A percentile compares a stretch with the other conserved stretches of the same genome.
Conservation (phyloP, 441 rosid genomes). For the Adansonia madagascariensis region DNA sequence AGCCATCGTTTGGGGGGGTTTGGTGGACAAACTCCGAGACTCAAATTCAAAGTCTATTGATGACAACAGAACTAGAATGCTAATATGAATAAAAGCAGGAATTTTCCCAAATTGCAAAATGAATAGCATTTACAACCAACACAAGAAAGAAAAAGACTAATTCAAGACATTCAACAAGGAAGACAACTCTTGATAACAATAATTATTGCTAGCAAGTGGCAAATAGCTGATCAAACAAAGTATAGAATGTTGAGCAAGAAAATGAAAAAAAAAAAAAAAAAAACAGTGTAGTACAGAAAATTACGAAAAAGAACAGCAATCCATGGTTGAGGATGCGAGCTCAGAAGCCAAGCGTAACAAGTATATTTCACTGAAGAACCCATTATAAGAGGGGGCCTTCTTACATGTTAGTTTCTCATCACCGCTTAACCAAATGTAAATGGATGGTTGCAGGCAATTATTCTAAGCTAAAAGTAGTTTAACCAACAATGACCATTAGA, state of each 20-base stretch:
- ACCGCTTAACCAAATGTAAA: conserved; percentile 1
- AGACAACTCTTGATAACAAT: not conserved
- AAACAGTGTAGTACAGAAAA: not conserved
- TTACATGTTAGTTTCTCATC: conserved; percentile 34
- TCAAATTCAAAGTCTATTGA: not conserved
- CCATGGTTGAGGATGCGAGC: conserved; percentile 26
- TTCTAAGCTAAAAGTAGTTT: not conserved
- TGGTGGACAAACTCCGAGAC: not conserved
- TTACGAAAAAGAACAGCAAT: not conserved
- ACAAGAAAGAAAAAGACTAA: conserved; percentile 1
- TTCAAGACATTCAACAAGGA: not conserved
- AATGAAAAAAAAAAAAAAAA: too few species aligned
- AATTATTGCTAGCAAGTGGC: not conserved
- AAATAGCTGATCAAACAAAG: not conserved
- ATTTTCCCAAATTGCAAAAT: not conserved
- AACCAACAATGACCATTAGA: not conserved
- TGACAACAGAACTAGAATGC: not conserved
- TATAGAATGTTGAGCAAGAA: not conserved
- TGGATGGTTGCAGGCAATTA: not conserved
- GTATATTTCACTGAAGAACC: conserved; percentile 48
- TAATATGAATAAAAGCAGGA: not conserved
- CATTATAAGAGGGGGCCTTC: conserved; percentile 27
- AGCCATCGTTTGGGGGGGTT: not conserved
- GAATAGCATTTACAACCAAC: not conserved
- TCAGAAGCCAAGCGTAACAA: conserved; percentile 69